phyloP scores from a whole-genome alignment of 2,329 filamentous ascomycete genomes.

The Ascochyta koolunga region DNA sequence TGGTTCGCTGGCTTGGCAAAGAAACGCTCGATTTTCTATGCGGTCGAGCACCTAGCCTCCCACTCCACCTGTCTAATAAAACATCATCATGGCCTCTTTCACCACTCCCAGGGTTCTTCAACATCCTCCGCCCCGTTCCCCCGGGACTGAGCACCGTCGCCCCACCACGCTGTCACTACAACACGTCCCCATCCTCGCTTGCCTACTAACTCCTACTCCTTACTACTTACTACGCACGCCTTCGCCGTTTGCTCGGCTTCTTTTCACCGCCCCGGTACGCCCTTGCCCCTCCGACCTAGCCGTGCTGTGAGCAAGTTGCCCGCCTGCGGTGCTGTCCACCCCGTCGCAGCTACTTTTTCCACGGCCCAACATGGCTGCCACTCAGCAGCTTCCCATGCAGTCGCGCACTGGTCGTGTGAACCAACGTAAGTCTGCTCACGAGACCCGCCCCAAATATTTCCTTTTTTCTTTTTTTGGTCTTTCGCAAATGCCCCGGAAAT shows the following conservation, averaged over 20 bases:
- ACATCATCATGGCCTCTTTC: constrained; percentile 49
- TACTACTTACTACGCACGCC: constrained; percentile 15
- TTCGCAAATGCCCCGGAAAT: constrained; percentile 16
- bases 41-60: constrained; percentile 21
- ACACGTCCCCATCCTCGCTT: constrained; percentile 10
- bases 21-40: constrained; percentile 17
- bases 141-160: constrained; percentile 53
- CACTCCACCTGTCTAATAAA: constrained; percentile 38
- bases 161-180: constrained; percentile 22
- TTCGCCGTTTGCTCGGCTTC: constrained; percentile 37
- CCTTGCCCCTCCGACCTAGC: constrained; percentile 24
- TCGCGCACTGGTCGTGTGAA: constrained; percentile 78
- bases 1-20: constrained; percentile 15
- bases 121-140: constrained; percentile 57
- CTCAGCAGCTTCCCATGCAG: constrained; percentile 58
- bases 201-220: constrained; percentile 1
- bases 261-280: constrained; percentile 32
- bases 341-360: constrained; percentile 13
- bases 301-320: constrained; percentile 23
- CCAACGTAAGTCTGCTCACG: constrained; percentile 70
- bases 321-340: constrained; percentile 11
- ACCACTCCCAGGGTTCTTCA: constrained; percentile 51
- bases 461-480: too few species aligned
- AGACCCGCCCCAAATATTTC: constrained; percentile 22
- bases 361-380: constrained; percentile 51